Percentiles rank a stretch among this genome's conserved stretches.
These are phyloP conservation scores for Amphichorda felina DNA, from an alignment of 2,329 filamentous ascomycete genomes.

Conservation along the genomic window DNA sequence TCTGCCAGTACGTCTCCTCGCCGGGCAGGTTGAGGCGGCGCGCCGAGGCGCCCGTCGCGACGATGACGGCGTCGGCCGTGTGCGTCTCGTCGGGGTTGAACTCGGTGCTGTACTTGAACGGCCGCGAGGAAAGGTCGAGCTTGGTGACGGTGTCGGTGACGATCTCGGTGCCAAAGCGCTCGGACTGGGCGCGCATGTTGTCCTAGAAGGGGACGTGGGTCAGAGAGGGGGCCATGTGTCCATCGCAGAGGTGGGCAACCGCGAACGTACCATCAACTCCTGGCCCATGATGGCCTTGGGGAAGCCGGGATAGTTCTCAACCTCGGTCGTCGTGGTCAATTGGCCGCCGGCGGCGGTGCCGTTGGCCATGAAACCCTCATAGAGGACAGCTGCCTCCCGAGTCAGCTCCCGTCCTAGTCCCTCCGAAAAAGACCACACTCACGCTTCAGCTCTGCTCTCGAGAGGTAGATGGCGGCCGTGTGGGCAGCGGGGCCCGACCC, in stretches of 20 bases:
- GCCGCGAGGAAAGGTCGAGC: conserved; percentile 71
- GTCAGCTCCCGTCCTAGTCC: conserved; percentile 6
- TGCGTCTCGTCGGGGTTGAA: conserved; percentile 71
- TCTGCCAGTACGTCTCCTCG: conserved; percentile 96
- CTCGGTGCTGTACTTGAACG: conserved; percentile 91
- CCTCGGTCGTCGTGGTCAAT: conserved; percentile 94
- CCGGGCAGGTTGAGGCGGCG: conserved; percentile 71
- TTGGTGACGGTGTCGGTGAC: conserved; percentile 84
- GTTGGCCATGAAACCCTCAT: conserved; percentile 96
- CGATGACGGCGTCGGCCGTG: conserved; percentile 86
- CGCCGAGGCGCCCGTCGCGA: conserved; percentile 91
- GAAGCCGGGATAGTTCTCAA: conserved; percentile 98
- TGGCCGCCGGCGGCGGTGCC: conserved; percentile 94
- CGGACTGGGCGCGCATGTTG: conserved; percentile 83
- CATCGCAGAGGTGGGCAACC: background rate
- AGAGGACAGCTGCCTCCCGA: conserved; percentile 56
- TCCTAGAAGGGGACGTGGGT: conserved; percentile 45
- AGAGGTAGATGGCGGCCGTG: conserved; percentile 92
- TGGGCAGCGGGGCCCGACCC: conserved; percentile 96
- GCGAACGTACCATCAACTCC: conserved; percentile 62
- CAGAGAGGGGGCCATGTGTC: too few relatives aligned
- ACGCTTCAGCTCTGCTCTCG: conserved; percentile 86
- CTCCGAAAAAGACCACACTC: conserved; percentile 14
- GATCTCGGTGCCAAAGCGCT: conserved; percentile 85
- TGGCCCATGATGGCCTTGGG: conserved; percentile 76